Base-by-base conservation (phyloP, 2,329 filamentous ascomycete species). In the Ascochyta fabae region DNA sequence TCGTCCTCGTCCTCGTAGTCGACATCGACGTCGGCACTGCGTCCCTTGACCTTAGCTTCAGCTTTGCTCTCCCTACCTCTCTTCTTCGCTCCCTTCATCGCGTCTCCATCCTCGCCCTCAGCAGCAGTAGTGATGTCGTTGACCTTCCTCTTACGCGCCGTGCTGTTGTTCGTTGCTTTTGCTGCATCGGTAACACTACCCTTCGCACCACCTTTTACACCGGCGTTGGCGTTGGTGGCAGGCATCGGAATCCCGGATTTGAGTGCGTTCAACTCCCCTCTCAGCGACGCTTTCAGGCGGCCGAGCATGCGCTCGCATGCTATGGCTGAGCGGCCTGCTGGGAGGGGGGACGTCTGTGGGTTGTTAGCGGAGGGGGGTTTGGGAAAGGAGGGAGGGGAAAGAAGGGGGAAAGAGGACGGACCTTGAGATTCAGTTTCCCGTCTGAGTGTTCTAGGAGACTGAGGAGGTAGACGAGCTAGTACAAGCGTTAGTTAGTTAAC, bases 241-340 rank as follows among this genome's bases (percentile, higher is more conserved):
- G 42, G 34, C 29, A 63, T 48, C 0, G 56, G 47, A 7, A 47
- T 8, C 1, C 65, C 64, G 0, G 42, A 39, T 40, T 60, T 58
- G 3, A 67, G 46, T 23, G 56, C 61, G 15, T 58, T 61, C 2
- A 69, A 54, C 29, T 69, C 64, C 13, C 16, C 44, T 34, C 64
- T 64, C 42, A 59, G 42, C 8, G 53, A 48, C 13, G 3, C 48
- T 49, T 63, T 66, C 34, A 69, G 61, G 2, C 66, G 63, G 1
- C 48, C 44, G 3, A 66, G 10, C 65, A 69, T 69, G 42, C 59
- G 61, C 49, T 67, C 47, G 45, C 66, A 69, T 2, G 66, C 64
- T 40, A 66, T 64, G 16, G 53, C 34, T 22, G 55, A 48, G 41
- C 65, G 61, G 34, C 59, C 58, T 13, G 27, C 12, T 2, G 66